Base-by-base conservation (phyloP, 2,329 filamentous ascomycete genomes). In the Neoarthrinium moseri region DNA sequence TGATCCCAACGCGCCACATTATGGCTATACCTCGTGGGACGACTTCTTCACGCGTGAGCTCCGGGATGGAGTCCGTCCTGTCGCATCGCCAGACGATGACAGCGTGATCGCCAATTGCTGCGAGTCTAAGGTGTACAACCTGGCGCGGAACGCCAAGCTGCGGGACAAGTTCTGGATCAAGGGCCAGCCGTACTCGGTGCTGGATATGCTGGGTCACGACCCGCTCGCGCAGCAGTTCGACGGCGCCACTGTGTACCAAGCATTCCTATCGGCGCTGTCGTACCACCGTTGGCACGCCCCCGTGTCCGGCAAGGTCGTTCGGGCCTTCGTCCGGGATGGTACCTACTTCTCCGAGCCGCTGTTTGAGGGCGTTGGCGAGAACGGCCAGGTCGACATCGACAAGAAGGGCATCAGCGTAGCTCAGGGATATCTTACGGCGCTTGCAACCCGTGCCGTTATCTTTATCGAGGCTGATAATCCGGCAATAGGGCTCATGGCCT, bases 381-480 rank as follows among this genome's bases (percentile, higher is more conserved):
- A 60, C 23, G 26, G 18, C 10, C 20, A 47, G 18, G 22, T 52
- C 52, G 64, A 38, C 17, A 64, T 51, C 50, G 55, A 63, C 40
- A 46, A 45, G 34, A 57, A 21, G 54, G 67, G 29, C 52, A 68
- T 47, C 52, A 66, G 63, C 3, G 67, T 70, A 0, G 78, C 77
- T 0, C 84, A 89, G 63, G 82, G 80, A 1, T 91, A 89, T 51
- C 64, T 89, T 27, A 80, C 82, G 0, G 73, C 78, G 0, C 68
- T 86, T n/a, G 86, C 87, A 0, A 85, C 87, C 3, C 72, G 87
- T 5, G 85, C 81, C 0, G 63, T 91, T 35, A 81, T 91, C 51
- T 80, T 87, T 57, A 80, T 90, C 48, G 75, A 89, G 60, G 84
- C 86, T 0, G 84, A 88, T 52, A 84, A 87, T 51, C 71, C 74